phyloP scores from a whole-genome alignment of 768 basidiomycete species.

The Boletus huronensis region DNA sequence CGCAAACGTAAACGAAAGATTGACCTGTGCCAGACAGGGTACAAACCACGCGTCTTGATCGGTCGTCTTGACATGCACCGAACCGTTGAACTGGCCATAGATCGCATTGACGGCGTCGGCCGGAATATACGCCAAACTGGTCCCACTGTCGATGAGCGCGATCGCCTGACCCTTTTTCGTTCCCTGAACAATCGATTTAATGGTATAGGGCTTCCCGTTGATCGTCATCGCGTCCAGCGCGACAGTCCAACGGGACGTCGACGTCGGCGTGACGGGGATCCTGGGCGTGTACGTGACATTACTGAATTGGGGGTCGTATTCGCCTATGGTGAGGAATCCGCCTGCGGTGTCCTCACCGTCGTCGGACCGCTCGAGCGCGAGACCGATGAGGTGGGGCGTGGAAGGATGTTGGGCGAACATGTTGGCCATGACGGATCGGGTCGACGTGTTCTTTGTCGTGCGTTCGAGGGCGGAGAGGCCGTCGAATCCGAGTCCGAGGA shows the following conservation, averaged over 20 bases:
- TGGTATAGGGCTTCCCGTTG: constrained; percentile 24
- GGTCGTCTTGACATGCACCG: constrained; percentile 31
- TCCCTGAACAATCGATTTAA: constrained; percentile 31
- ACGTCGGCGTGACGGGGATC: constrained; percentile 34
- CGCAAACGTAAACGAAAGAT: constrained; percentile 26
- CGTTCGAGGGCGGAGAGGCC: constrained; percentile 23
- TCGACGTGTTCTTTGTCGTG: constrained; percentile 8
- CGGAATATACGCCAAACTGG: constrained; percentile 38
- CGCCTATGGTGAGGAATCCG: constrained; percentile 42
- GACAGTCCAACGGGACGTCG: constrained; percentile 40
- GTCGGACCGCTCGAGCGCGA: constrained; percentile 40
- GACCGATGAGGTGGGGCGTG: constrained; percentile 38
- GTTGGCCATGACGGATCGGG: constrained; percentile 37
- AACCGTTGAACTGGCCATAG: constrained; percentile 37
- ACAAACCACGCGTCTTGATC: constrained; percentile 38
- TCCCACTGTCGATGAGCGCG: constrained; percentile 44
- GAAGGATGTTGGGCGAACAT: constrained; percentile 36
- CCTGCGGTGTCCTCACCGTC: constrained; percentile 40
- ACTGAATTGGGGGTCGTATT: constrained; percentile 36
- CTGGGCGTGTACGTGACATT: constrained; percentile 31
- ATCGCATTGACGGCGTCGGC: constrained; percentile 34
- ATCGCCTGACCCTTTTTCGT: constrained; percentile 32
- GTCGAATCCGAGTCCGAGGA: constrained; percentile 28
- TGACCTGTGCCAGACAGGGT: constrained; percentile 29
- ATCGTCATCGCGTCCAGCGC: constrained; percentile 38